Conservation (phyloP, 768 basidiomycete genomes). For the Cystobasidium onofrii region DNA sequence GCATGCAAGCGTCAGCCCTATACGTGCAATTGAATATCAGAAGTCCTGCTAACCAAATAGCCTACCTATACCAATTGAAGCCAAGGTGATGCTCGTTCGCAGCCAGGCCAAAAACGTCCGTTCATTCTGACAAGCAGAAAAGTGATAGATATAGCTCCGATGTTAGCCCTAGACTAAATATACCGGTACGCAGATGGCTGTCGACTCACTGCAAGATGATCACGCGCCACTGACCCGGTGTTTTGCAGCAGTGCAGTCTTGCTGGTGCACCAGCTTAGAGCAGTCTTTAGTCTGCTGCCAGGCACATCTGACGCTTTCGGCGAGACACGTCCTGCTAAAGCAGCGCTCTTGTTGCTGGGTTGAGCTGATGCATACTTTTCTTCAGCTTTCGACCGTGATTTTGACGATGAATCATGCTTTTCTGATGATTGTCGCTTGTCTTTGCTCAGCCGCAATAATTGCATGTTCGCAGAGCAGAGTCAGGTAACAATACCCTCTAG, state of each 20-base stretch:
- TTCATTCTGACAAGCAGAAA: neutral
- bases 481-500: too few species aligned
- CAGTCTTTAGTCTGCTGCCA: neutral
- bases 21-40: neutral
- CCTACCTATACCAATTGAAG: neutral
- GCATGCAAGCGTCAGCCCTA: neutral
- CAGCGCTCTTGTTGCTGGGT: neutral
- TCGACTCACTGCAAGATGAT: neutral
- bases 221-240: neutral
- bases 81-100: neutral
- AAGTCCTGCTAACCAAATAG: neutral
- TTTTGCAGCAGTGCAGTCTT: neutral
- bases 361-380: neutral
- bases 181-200: too few species aligned
- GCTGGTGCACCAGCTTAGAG: neutral
- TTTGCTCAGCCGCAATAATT: neutral
- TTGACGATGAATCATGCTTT: neutral
- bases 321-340: neutral
- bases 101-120: slow-evolving; percentile 1
- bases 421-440: neutral
- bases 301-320: neutral
- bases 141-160: too few species aligned
- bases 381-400: too few species aligned
- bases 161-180: too few species aligned
- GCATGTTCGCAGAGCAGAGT: neutral